These are phyloP conservation scores for Tinospora cordifolia DNA, from an alignment of 164 flowering plant species.

Conservation along the genomic window DNA sequence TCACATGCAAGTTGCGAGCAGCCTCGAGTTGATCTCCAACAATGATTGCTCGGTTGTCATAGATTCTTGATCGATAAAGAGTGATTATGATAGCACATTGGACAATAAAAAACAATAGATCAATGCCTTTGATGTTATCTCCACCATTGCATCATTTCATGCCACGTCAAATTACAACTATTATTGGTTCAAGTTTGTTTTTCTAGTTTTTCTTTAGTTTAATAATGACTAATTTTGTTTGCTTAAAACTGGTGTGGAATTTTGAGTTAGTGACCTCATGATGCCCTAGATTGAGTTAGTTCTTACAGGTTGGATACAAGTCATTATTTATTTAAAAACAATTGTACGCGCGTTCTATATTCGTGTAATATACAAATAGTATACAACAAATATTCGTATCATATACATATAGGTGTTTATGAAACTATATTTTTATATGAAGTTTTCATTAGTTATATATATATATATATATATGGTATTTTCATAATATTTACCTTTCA, in stretches of 20 bases:
- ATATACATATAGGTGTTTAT: too few relatives aligned
- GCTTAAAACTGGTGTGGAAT: background rate
- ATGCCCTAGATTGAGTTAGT: background rate
- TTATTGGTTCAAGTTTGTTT: background rate
- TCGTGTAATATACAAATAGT: too few relatives aligned
- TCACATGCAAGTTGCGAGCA: slow-evolving; percentile 31
- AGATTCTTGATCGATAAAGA: slow-evolving; percentile 99
- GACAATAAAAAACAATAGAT: slow-evolving; percentile 95
- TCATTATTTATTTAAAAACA: too few relatives aligned
- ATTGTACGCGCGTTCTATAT: too few relatives aligned
- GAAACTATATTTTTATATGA: too few relatives aligned
- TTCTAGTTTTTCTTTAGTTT: background rate
- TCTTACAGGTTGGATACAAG: too few relatives aligned
- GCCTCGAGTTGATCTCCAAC: slow-evolving; percentile 72
- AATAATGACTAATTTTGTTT: background rate
- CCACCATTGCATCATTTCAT: slow-evolving; percentile 44
- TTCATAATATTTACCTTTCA: too few relatives aligned
- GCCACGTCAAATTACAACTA: slow-evolving; percentile 85
- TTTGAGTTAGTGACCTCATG: background rate
- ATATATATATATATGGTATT: too few relatives aligned
- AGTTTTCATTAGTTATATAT: too few relatives aligned
- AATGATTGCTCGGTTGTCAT: slow-evolving; percentile 95
- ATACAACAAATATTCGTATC: too few relatives aligned
- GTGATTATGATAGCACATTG: slow-evolving; percentile 94
- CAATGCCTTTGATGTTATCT: slow-evolving; percentile 82